phyloP scores from a whole-genome alignment of 495 filamentous ascomycete genomes.

The Oidiodendron maius region DNA sequence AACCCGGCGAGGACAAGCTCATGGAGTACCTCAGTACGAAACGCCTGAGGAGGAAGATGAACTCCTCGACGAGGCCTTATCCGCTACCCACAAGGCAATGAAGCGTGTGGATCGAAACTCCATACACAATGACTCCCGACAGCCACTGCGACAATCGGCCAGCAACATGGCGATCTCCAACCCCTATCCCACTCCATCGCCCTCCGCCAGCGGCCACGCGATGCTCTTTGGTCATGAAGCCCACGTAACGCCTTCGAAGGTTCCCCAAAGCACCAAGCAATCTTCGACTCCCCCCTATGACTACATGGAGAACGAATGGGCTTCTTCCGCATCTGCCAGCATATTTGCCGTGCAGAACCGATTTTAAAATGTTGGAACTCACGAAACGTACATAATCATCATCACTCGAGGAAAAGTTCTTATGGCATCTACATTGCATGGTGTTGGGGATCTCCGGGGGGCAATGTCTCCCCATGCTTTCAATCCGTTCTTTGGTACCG shows the following conservation, averaged over 20 bases:
- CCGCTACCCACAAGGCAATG: conserved; percentile 41
- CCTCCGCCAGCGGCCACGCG: conserved; percentile 73
- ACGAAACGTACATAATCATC: conserved; percentile 16
- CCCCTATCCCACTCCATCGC: conserved; percentile 87
- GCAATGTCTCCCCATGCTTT: conserved; percentile 24
- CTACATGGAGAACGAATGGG: conserved; percentile 74
- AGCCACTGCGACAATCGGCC: conserved; percentile 43
- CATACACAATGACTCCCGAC: conserved; percentile 35
- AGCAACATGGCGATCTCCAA: conserved; percentile 60
- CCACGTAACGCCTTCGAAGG: conserved; percentile 54
- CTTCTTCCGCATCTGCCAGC: conserved; percentile 68
- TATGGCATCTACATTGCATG: conserved; percentile 26
- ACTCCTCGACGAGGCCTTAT: conserved; percentile 74
- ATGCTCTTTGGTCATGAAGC: conserved; percentile 53
- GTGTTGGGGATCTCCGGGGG: conserved; percentile 24
- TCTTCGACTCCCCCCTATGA: conserved; percentile 88
- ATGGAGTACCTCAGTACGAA: conserved; percentile 79
- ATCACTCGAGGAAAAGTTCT: conserved; percentile 22
- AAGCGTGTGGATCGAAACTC: conserved; percentile 44
- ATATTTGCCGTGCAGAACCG: conserved; percentile 63
- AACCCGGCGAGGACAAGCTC: conserved; percentile 74
- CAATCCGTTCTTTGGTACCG: conserved; percentile 24
- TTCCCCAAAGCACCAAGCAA: conserved; percentile 43
- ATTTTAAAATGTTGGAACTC: conserved; percentile 29
- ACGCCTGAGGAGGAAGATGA: conserved; percentile 97